phyloP scores from a whole-genome alignment of 805 yeast species.

The Isabelozyma pseudorhagii region DNA sequence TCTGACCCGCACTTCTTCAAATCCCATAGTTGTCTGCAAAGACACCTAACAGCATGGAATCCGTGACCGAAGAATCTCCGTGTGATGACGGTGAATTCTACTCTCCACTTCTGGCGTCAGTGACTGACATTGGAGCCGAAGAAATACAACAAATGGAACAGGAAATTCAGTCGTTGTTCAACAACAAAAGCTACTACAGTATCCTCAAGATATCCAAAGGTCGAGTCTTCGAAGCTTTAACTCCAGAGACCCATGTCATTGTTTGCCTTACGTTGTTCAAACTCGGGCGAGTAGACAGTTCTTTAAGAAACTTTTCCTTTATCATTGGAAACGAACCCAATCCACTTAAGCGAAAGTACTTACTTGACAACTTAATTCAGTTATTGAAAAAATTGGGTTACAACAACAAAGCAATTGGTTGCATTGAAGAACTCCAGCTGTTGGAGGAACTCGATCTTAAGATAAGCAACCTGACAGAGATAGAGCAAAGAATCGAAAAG shows the following conservation, averaged over 20 bases:
- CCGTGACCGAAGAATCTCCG: background rate
- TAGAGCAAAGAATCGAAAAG: slow-evolving; percentile 1
- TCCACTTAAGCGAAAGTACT: slow-evolving; percentile 9
- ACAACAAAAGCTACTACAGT: slow-evolving; percentile 10
- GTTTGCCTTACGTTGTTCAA: slow-evolving; percentile 16
- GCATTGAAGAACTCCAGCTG: slow-evolving; percentile 9
- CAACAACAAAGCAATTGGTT: slow-evolving; percentile 5
- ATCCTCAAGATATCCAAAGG: slow-evolving; percentile 10
- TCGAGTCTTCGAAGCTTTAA: slow-evolving; percentile 1
- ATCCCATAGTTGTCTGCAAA: background rate
- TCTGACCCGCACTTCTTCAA: too few species aligned
- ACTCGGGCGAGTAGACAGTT: slow-evolving; percentile 21
- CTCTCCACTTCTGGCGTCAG: background rate
- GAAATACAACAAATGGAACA: background rate
- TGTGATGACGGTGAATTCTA: background rate
- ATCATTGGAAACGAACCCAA: slow-evolving; percentile 19
- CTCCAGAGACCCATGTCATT: slow-evolving; percentile 10
- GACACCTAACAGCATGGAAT: background rate
- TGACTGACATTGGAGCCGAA: background rate
- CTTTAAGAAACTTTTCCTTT: slow-evolving; percentile 21
- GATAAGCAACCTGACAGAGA: background rate
- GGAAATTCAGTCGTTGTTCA: slow-evolving; percentile 4
- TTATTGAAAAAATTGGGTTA: slow-evolving; percentile 13
- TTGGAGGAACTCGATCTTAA: background rate
- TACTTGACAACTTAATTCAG: slow-evolving; percentile 11